Percentiles rank a stretch among this genome's conserved stretches.
Conservation (phyloP, 257 asterid genomes). For the Primulina huaijiensis region DNA sequence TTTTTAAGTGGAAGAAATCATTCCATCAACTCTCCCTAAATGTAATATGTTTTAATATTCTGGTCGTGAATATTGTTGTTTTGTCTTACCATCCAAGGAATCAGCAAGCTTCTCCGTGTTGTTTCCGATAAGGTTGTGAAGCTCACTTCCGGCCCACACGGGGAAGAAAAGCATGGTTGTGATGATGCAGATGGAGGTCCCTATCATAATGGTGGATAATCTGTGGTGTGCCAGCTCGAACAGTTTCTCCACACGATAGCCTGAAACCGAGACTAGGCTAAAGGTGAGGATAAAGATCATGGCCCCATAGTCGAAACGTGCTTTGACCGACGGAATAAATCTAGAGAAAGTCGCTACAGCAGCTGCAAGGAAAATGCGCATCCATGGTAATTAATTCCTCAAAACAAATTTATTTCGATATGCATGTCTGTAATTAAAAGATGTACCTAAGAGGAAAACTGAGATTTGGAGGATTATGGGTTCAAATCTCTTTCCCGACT, state of each 20-base stretch:
- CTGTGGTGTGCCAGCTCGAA: conserved; percentile 68
- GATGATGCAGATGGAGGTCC: conserved; percentile 64
- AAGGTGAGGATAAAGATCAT: conserved; percentile 82
- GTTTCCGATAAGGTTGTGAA: conserved; percentile 52
- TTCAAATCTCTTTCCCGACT: conserved; percentile 50
- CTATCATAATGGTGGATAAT: conserved; percentile 66
- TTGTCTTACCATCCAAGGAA: conserved; percentile 64
- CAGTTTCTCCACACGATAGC: conserved; percentile 72
- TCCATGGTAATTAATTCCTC: conserved; percentile 6
- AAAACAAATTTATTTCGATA: not conserved
- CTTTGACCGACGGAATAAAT: conserved; percentile 72
- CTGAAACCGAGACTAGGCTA: conserved; percentile 80
- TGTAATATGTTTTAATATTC: not conserved
- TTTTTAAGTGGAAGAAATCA: not conserved
- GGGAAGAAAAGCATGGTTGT: conserved; percentile 58
- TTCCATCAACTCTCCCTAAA: not conserved
- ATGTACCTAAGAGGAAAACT: conserved; percentile 66
- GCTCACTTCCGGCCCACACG: conserved; percentile 84
- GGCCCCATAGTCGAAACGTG: conserved; percentile 74
- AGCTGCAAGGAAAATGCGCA: conserved; percentile 45
- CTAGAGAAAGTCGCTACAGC: conserved; percentile 77
- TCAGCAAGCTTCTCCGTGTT: conserved; percentile 71
- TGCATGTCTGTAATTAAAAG: not conserved
- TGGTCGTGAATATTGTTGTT: not conserved
- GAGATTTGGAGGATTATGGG: conserved; percentile 68